Percentiles rank a stretch among this genome's conserved stretches.
Conservation (phyloP, 2,329 filamentous ascomycete genomes). For the Knufia petricola region DNA sequence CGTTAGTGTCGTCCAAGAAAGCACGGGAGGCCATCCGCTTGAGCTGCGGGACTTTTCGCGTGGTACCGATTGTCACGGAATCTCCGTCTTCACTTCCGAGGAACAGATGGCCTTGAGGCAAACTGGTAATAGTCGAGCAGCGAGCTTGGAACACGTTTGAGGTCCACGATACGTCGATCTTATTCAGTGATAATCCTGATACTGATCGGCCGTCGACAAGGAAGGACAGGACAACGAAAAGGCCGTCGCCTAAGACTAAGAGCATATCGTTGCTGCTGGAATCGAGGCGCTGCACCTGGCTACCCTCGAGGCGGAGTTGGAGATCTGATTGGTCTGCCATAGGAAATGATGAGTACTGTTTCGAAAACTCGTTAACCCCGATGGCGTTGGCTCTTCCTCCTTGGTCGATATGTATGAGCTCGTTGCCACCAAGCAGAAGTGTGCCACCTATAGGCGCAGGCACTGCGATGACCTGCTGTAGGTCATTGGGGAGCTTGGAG, state of each 20-base stretch:
- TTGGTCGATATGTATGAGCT: slow-evolving; percentile 91
- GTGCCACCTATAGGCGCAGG: slow-evolving; percentile 82
- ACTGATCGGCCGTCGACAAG: slow-evolving; percentile 83
- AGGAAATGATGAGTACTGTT: slow-evolving; percentile 69
- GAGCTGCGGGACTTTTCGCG: slow-evolving; percentile 46
- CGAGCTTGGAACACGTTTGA: slow-evolving; percentile 52
- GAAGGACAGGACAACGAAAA: slow-evolving; percentile 67
- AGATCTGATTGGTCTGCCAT: slow-evolving; percentile 80
- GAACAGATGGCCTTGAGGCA: slow-evolving; percentile 65
- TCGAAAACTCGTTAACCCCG: slow-evolving; percentile 83
- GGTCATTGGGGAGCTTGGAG: slow-evolving; percentile 71
- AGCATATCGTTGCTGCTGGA: slow-evolving; percentile 72
- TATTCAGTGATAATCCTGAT: slow-evolving; percentile 67
- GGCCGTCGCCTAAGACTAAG: slow-evolving; percentile 68
- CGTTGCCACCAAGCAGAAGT: slow-evolving; percentile 76
- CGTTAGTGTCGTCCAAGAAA: slow-evolving; percentile 37
- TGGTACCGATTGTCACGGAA: slow-evolving; percentile 73
- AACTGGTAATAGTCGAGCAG: slow-evolving; percentile 58
- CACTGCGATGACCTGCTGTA: slow-evolving; percentile 72
- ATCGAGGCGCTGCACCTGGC: slow-evolving; percentile 65
- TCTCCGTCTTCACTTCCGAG: slow-evolving; percentile 77
- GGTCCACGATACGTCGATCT: slow-evolving; percentile 54
- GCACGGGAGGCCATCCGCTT: slow-evolving; percentile 18
- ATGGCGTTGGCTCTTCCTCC: slow-evolving; percentile 88
- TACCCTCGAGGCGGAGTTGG: slow-evolving; percentile 69